Conservation (phyloP, 805 yeast genomes). For the Candida maesae region DNA sequence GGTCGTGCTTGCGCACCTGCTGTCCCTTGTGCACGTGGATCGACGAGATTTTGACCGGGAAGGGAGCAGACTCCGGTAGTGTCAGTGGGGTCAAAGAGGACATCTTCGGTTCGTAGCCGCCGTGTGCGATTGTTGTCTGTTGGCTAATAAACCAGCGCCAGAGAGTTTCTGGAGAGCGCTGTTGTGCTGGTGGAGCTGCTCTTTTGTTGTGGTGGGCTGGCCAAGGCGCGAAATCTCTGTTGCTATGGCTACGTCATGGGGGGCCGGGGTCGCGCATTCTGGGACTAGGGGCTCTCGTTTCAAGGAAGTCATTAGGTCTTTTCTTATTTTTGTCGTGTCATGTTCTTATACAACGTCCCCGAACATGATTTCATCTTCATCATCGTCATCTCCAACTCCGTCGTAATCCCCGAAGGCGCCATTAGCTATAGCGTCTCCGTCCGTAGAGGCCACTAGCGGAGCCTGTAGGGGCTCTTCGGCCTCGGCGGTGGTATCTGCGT, state of each 20-base stretch:
- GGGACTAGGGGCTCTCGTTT: no score
- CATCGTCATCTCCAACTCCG: conserved; percentile 1
- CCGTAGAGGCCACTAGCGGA: background rate
- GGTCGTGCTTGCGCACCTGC: conserved; percentile 34
- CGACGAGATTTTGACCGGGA: conserved; percentile 37
- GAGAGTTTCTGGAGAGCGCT: background rate
- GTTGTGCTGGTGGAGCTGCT: background rate
- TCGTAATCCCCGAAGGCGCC: no score
- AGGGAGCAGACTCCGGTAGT: conserved; percentile 30
- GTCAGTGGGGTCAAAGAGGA: conserved; percentile 17
- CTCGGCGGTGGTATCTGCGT: background rate
- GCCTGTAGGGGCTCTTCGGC: background rate
- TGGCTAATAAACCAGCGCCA: no score
- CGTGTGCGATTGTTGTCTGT: background rate
- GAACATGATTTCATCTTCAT: conserved; percentile 11
- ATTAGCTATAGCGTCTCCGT: no score
- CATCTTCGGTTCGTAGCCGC: background rate
- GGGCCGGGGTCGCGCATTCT: background rate
- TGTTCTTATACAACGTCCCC: conserved; percentile 5
- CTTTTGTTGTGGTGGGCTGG: background rate
- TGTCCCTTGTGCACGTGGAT: conserved; percentile 31
- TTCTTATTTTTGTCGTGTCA: background rate
- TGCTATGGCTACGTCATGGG: background rate
- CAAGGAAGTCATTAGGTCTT: background rate
- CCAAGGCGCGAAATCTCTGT: background rate